Evolutionary conservation across 1,284 basidiomycete species (phyloP), one percentile per base, ranked within the genome.

Genomic region (Cutaneotrichosporon spelunceum): DNA sequence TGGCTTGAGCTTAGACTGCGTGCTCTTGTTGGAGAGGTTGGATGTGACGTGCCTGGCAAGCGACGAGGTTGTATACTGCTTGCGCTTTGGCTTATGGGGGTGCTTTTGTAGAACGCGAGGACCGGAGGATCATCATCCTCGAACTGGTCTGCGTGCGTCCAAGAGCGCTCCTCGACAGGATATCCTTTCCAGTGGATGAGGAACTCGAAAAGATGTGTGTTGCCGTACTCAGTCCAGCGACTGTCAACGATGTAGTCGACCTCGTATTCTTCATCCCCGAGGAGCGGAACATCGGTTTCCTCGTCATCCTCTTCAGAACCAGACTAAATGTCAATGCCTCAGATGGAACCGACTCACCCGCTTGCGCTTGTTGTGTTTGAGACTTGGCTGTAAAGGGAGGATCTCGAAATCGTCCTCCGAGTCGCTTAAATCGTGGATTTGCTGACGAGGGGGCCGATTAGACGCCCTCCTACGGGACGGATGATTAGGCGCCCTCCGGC

Each of bases 51-150:
- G 27, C 13, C 42, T 55, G n/a, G 39, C 27, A 4, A 36, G 53
- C 30, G 42, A 11, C 4, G 8, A 27, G 5, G 59, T 26, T 16
- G 56, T 63, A 10, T 45, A 49, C 26, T 60, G 59, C 23, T 16
- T 53, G 24, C 39, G 34, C 4, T 53, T 39, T 1, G 72, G 72
- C 53, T 72, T 74, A 14, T 34, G 52, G 10, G 74, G 75, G 42
- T 72, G 36, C 30, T 64, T 59, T 29, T 58, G 54, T 72, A 74
- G 54, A 74, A 74, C 2, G 66, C 66, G 4, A 72, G 23, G 14
- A 75, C 74, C 16, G 69, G 71, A 19, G 70, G 69, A 62, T 74
- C 81, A 60, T 83, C 81, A 69, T 72, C 68, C 27, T 76, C 70
- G 33, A 77, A 69, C 56, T 76, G 69, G 24, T 61, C 63, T 10